A percentile compares a stretch with the other conserved stretches of the same genome.
phyloP scores from a whole-genome alignment of 179 eudicot genomes.

The Pouteria campechiana region DNA sequence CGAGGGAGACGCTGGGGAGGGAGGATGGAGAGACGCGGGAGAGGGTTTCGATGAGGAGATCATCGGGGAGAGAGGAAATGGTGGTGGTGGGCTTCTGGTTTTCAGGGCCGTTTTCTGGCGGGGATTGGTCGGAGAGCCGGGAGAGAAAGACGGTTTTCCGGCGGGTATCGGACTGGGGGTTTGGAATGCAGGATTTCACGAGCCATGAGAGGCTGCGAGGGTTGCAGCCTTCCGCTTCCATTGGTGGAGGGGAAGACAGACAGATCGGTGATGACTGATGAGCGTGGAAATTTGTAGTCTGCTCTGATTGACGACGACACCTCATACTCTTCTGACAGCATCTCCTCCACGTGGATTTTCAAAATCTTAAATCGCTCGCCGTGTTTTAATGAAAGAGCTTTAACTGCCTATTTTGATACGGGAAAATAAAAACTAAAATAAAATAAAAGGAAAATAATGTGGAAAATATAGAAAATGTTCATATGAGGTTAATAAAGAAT shows the following conservation, averaged over 20 bases:
- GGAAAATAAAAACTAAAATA: too few species aligned
- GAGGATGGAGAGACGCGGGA: constrained; percentile 42
- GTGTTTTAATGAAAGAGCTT: too few species aligned
- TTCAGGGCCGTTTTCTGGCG: background rate
- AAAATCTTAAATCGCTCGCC: too few species aligned
- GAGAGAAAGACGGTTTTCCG: constrained; percentile 6
- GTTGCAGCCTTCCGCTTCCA: constrained; percentile 38
- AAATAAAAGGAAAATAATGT: too few species aligned
- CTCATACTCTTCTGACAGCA: too few species aligned
- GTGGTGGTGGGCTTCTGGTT: constrained; percentile 4
- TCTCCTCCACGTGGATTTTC: too few species aligned
- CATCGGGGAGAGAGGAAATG: constrained; percentile 58
- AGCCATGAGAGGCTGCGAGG: constrained; percentile 73
- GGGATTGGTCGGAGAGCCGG: background rate
- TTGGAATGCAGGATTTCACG: constrained; percentile 69
- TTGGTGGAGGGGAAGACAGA: background rate
- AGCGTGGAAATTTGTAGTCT: too few species aligned
- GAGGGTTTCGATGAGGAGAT: constrained; percentile 52
- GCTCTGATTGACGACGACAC: too few species aligned
- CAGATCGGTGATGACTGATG: too few species aligned
- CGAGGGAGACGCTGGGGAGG: constrained; percentile 43
- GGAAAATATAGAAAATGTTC: too few species aligned
- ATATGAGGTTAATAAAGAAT: too few species aligned
- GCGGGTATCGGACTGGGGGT: constrained; percentile 16
- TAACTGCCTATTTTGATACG: too few species aligned